Evolutionary conservation across 805 yeast genomes (phyloP).

Genomic region (Priceomyces melissophilus): DNA sequence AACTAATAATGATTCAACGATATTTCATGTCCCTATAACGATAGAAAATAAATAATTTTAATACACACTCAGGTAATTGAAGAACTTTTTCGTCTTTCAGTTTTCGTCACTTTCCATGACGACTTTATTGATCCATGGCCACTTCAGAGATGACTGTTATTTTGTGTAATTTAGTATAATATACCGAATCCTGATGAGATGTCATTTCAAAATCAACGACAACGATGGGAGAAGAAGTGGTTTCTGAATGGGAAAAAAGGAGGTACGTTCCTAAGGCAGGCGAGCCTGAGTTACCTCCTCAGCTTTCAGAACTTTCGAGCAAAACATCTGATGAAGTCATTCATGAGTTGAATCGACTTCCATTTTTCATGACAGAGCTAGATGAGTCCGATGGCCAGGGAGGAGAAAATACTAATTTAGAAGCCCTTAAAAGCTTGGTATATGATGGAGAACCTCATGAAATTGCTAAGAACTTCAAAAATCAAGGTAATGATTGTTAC

Average conservation of each 20-base stretch:
- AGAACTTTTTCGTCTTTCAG: neutral
- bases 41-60: slow-evolving; percentile 13
- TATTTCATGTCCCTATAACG: slow-evolving; percentile 35
- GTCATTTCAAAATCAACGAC: neutral
- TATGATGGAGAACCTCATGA: slow-evolving; percentile 96
- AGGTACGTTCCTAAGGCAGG: slow-evolving; percentile 45
- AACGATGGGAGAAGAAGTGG: slow-evolving; percentile 13
- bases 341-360: slow-evolving; percentile 75
- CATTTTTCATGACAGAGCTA: slow-evolving; percentile 89
- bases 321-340: slow-evolving; percentile 75
- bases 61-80: neutral
- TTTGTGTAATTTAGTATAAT: neutral
- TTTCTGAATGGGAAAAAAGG: slow-evolving; percentile 42
- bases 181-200: neutral
- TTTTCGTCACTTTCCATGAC: neutral
- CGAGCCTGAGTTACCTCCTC: slow-evolving; percentile 81
- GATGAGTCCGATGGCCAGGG: slow-evolving; percentile 76
- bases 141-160: neutral
- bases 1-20: slow-evolving; percentile 25
- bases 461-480: slow-evolving; percentile 82
- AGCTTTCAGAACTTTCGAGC: slow-evolving; percentile 57
- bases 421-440: slow-evolving; percentile 86
- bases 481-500: slow-evolving; percentile 89
- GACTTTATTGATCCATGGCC: too few species aligned
- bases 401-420: slow-evolving; percentile 70